Percentiles rank a stretch among this genome's conserved stretches.
phyloP scores from a whole-genome alignment of 257 asterid species.

The Echites panduratus region DNA sequence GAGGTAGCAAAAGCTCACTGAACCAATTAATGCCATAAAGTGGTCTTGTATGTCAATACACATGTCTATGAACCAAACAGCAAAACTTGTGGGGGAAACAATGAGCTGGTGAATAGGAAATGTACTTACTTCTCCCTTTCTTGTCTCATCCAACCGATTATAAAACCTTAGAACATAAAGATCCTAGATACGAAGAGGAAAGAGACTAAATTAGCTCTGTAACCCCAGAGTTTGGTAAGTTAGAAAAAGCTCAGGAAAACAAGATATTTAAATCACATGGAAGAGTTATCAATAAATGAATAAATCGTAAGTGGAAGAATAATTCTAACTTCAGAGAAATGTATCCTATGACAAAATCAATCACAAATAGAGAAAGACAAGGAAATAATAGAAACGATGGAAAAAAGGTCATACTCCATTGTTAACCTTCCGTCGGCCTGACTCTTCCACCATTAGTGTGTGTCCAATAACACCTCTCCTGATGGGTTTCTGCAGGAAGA shows the following conservation, averaged over 20 bases:
- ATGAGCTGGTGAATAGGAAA: constrained; percentile 10
- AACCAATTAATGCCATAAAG: background rate
- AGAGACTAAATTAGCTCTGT: constrained; percentile 1
- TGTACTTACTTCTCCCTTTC: constrained; percentile 89
- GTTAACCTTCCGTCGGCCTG: constrained; percentile 78
- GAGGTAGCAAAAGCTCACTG: background rate
- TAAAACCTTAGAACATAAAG: constrained; percentile 70
- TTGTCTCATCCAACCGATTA: constrained; percentile 88
- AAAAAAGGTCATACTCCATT: constrained; percentile 50
- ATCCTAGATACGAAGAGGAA: constrained; percentile 43
- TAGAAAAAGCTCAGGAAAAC: background rate
- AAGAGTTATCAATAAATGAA: no score
- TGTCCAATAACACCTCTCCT: constrained; percentile 83
- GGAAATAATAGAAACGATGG: background rate
- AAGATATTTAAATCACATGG: background rate
- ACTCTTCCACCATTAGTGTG: constrained; percentile 89
- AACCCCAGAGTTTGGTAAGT: background rate
- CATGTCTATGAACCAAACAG: background rate
- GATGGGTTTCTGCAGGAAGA: constrained; percentile 74
- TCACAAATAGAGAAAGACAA: background rate
- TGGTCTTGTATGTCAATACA: background rate
- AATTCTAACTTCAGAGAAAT: background rate
- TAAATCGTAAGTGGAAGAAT: background rate
- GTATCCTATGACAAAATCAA: background rate
- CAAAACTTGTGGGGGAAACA: background rate